Conservation (phyloP, 164 flowering plant genomes). For the Akebia trifoliata region DNA sequence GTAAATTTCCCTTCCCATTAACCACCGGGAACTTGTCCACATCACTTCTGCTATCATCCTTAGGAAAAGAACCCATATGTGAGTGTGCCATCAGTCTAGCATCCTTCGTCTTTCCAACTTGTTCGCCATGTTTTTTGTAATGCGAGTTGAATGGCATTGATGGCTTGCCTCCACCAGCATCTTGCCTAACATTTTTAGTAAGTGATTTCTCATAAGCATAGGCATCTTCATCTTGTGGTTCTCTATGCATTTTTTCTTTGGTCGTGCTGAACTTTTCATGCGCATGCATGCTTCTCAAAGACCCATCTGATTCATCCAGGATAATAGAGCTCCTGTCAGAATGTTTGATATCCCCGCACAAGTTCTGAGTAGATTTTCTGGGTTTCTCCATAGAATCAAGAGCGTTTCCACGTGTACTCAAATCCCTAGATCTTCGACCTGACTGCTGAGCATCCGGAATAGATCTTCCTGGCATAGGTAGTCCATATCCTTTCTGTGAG, state of each 20-base stretch:
- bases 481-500: slow-evolving; percentile 24
- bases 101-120: slow-evolving; percentile 35
- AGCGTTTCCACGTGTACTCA: slow-evolving; percentile 25
- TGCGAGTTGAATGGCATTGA: slow-evolving; percentile 29
- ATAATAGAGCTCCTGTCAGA: slow-evolving; percentile 29
- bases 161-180: slow-evolving; percentile 30
- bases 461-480: slow-evolving; percentile 30
- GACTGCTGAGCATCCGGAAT: slow-evolving; percentile 35
- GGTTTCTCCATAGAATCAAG: slow-evolving; percentile 34
- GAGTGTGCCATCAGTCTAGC: slow-evolving; percentile 24
- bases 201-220: slow-evolving; percentile 31
- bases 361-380: slow-evolving; percentile 32
- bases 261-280: slow-evolving; percentile 27
- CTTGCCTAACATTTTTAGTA: slow-evolving; percentile 35
- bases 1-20: slow-evolving; percentile 39
- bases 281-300: slow-evolving; percentile 14
- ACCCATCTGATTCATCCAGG: slow-evolving; percentile 17
- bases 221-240: slow-evolving; percentile 36
- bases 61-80: slow-evolving; percentile 26
- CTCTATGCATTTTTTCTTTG: slow-evolving; percentile 37
- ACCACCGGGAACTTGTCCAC: slow-evolving; percentile 25
- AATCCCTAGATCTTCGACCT: slow-evolving; percentile 33
- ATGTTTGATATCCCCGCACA: slow-evolving; percentile 26
- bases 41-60: slow-evolving; percentile 28
- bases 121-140: slow-evolving; percentile 41